phyloP scores from a whole-genome alignment of 1,284 basidiomycete species.

The Abortiporus biennis region DNA sequence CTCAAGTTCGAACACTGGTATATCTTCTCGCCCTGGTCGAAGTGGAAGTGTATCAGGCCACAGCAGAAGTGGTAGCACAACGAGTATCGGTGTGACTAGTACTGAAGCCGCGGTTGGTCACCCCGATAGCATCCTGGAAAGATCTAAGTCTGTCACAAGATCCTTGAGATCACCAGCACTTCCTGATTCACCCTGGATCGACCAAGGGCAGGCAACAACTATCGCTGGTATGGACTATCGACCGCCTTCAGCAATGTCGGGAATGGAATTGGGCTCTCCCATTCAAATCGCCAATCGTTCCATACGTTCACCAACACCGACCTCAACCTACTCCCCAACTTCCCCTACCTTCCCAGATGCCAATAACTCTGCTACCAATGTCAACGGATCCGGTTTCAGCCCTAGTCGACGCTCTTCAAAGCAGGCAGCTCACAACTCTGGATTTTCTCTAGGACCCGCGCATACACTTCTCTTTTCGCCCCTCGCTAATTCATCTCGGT shows the following conservation, averaged over 20 bases:
- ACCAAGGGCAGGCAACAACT: slow-evolving; percentile 24
- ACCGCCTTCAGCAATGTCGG: slow-evolving; percentile 45
- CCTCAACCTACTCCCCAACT: slow-evolving; percentile 40
- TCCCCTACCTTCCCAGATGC: slow-evolving; percentile 43
- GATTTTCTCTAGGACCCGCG: slow-evolving; percentile 43
- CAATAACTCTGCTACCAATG: slow-evolving; percentile 22
- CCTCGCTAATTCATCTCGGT: slow-evolving; percentile 65
- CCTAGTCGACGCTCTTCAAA: slow-evolving; percentile 40
- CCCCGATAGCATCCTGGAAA: slow-evolving; percentile 24
- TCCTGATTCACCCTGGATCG: slow-evolving; percentile 51
- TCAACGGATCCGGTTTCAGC: slow-evolving; percentile 12
- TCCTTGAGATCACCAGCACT: slow-evolving; percentile 50
- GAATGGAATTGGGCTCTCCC: slow-evolving; percentile 46
- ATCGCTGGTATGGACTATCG: slow-evolving; percentile 28
- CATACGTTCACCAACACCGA: slow-evolving; percentile 59
- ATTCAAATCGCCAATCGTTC: slow-evolving; percentile 33
- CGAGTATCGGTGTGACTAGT: slow-evolving; percentile 22
- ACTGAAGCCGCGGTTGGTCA: slow-evolving; percentile 9
- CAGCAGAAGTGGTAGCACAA: slow-evolving; percentile 48
- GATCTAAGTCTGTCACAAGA: slow-evolving; percentile 35
- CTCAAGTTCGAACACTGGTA: slow-evolving; percentile 12
- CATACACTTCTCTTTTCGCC: slow-evolving; percentile 60
- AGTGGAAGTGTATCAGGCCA: slow-evolving; percentile 36
- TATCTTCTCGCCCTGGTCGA: slow-evolving; percentile 16
- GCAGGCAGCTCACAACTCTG: slow-evolving; percentile 32